Base-by-base conservation (phyloP, 495 filamentous ascomycete species). In the Aspergillus incahuasiensis region DNA sequence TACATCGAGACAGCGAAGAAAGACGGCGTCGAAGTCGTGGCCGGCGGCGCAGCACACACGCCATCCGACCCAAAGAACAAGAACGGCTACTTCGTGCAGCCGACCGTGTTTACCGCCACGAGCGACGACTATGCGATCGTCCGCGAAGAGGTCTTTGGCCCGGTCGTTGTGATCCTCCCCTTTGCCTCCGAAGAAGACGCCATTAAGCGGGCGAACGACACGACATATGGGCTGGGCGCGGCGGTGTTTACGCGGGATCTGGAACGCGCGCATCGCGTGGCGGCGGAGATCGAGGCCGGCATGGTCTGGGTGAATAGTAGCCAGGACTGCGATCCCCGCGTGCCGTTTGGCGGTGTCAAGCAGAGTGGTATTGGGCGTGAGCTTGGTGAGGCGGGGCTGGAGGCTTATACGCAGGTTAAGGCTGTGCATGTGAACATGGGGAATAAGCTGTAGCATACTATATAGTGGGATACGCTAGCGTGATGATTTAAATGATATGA, bases 151-250 rank as follows among this genome's bases (percentile, higher is more conserved):
- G 72, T 80, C 12, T 82, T 81, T 48, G 79, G 79, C 0, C 79
- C 79, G 1, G 73, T 82, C 13, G 28, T 18, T 24, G 32, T 15
- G 68, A 66, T 63, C 64, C 39, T 69, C 32, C 63, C 63, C 9
- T 96, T 96, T 74, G 83, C 83, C 64, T 86, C 82, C 0, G 92
- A 97, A 62, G 86, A 86, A 34, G 90, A 97, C 54, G 92, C 88
- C 0, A 73, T 96, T 21, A 74, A 78, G 41, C 79, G 87, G 66
- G 92, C 92, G 20, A 97, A 96, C 63, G 82, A 90, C 66, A 90
- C 87, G 13, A 51, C 24, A 20, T 51, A 51, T n/a, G 92, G 92
- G 1, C 81, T 97, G 4, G 92, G 89, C n/a, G 83, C 83, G 16
- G 87, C 91, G 0, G 73, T 97, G 0, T 96, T 97, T 64, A 96